Base-by-base conservation (phyloP, 2,329 filamentous ascomycete genomes). In the Colletotrichum zoysiae region DNA sequence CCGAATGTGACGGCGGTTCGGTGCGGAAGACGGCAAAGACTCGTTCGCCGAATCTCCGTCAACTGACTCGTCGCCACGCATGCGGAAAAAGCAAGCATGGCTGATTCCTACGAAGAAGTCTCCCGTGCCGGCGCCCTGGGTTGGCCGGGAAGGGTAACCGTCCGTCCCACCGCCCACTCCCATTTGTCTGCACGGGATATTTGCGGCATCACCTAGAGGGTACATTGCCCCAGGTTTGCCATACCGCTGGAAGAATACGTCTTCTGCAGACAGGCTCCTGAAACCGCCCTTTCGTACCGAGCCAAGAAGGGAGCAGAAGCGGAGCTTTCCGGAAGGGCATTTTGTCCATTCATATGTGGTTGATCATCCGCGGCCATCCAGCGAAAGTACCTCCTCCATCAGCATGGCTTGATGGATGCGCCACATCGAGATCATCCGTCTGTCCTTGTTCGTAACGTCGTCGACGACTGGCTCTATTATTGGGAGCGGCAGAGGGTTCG, bases 151-250 rank as follows among this genome's bases (percentile, higher is more conserved):
- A 30, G 44, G 20, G 7, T 5, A 9, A 2, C 8, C 8, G 59
- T 38, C 48, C 30, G 44, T 33, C n/a, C 60, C 35, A 53, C 60
- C 20, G 60, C 33, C 23, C 60, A 26, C 60, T 16, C 48, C 33
- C 8, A 12, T n/a, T 35, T 20, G 33, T 18, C 30, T 50, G 20
- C 59, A 46, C 23, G 40, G 48, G 60, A 6, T 9, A 56, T 7
- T 38, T 59, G 46, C 44, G 57, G 64, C 61, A 53, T 58, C 46
- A 51, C 51, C 58, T 46, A 51, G 58, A 56, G 59, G 65, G 4
- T 42, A 30, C 23, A 16, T 63, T 40, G 44, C 44, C 59, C 59
- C 44, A 40, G 59, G 30, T 38, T 35, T 20, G 59, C 59, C 30
- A 50, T 38, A 23, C n/a, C 40, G 18, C 59, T 46, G 20, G 44